Evolutionary conservation across 129 eudicot genomes (phyloP).

Genomic region (Pseudognaphalium luteoalbum): DNA sequence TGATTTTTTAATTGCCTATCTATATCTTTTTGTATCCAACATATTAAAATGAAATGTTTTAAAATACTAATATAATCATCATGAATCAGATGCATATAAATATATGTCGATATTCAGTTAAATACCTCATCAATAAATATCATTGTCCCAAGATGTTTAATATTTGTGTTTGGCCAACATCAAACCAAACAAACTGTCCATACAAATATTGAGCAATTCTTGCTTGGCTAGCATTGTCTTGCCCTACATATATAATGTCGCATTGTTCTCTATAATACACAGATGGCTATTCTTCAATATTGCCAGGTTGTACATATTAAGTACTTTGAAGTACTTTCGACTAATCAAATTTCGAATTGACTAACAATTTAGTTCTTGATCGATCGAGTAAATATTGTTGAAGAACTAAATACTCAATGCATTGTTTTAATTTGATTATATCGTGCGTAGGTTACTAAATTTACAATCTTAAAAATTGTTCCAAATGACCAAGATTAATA

Average conservation of each 20-base stretch:
- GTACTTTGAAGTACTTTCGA: conserved; percentile 33
- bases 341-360: background rate
- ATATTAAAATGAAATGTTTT: background rate
- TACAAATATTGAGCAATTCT: conserved; percentile 22
- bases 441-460: background rate
- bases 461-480: background rate
- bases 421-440: background rate
- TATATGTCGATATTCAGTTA: background rate
- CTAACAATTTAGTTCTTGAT: background rate
- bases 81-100: background rate
- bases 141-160: conserved; percentile 20
- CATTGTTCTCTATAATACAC: conserved; percentile 24
- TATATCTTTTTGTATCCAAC: no score
- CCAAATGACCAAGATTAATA: background rate
- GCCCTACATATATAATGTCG: conserved; percentile 33
- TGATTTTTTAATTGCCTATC: no score
- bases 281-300: conserved; percentile 19
- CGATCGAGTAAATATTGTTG: background rate
- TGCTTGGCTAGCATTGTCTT: conserved; percentile 35
- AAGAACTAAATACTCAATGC: background rate
- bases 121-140: conserved; percentile 16
- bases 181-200: conserved; percentile 35
- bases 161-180: conserved; percentile 18
- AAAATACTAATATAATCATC: background rate
- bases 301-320: conserved; percentile 40